Evolutionary conservation across 805 yeast species (phyloP).

Genomic region (Candida loeiensis): DNA sequence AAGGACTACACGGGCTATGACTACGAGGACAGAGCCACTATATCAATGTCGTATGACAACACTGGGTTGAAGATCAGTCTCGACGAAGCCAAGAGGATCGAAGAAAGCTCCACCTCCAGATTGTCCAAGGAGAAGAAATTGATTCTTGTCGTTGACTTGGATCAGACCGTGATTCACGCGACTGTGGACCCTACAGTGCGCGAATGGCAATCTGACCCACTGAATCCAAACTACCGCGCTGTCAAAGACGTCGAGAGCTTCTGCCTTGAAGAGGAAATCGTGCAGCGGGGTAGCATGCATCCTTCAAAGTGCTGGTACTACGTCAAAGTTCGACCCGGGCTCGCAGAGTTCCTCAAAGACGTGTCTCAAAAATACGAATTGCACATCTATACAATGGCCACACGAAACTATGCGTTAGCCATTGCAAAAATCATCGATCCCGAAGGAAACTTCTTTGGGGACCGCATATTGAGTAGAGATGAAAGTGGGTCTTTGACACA

Average conservation of each 20-base stretch:
- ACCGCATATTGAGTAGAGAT: constrained; percentile 86
- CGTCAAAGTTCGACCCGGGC: constrained; percentile 88
- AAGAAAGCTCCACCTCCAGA: constrained; percentile 58
- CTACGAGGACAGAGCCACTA: constrained; percentile 72
- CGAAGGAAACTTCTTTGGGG: constrained; percentile 79
- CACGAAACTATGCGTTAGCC: constrained; percentile 85
- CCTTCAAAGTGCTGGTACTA: constrained; percentile 78
- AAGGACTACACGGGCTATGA: constrained; percentile 71
- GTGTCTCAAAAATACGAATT: constrained; percentile 71
- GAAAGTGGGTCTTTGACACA: constrained; percentile 92
- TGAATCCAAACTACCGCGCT: constrained; percentile 80
- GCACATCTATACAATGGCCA: constrained; percentile 98
- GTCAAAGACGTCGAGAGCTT: constrained; percentile 79
- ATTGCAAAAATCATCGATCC: constrained; percentile 93
- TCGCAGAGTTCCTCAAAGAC: constrained; percentile 64
- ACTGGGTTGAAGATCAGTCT: constrained; percentile 78
- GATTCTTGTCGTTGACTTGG: constrained; percentile 91
- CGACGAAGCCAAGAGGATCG: constrained; percentile 84
- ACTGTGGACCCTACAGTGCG: constrained; percentile 97
- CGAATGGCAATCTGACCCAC: constrained; percentile 88
- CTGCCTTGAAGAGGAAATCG: constrained; percentile 65
- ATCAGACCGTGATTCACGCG: constrained; percentile 96
- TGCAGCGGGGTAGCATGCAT: constrained; percentile 6
- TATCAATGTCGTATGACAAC: constrained; percentile 86
- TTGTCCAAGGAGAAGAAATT: constrained; percentile 62